A percentile compares a stretch with the other conserved stretches of the same genome.
Evolutionary conservation across 1,284 basidiomycete genomes (phyloP).

Genomic region (Anthracocystis panici-leucophaei): DNA sequence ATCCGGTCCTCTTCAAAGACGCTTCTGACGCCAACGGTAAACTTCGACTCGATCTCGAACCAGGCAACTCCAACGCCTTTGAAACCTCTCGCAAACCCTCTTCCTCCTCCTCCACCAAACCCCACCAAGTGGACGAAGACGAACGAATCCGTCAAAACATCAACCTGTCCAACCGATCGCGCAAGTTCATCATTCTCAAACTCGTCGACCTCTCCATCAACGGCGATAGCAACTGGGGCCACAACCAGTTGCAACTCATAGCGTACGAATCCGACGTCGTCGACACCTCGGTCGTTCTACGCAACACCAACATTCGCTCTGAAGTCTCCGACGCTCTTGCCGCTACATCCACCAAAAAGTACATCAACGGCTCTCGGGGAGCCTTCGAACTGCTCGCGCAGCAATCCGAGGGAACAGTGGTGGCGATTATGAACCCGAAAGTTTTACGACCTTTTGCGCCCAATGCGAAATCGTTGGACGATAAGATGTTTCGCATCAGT

Average conservation of each 20-base stretch:
- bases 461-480: slow-evolving; percentile 6
- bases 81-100: background rate
- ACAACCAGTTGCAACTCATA: slow-evolving; percentile 83
- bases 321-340: slow-evolving; percentile 28
- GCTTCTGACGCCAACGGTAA: slow-evolving; percentile 15
- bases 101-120: background rate
- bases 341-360: slow-evolving; percentile 73
- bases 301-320: slow-evolving; percentile 19
- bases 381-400: slow-evolving; percentile 90
- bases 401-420: slow-evolving; percentile 85
- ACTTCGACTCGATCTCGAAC: slow-evolving; percentile 40
- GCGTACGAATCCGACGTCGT: slow-evolving; percentile 87
- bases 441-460: slow-evolving; percentile 80
- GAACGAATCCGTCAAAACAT: slow-evolving; percentile 70
- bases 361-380: slow-evolving; percentile 87
- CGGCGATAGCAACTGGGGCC: slow-evolving; percentile 75
- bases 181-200: slow-evolving; percentile 88
- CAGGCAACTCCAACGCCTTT: slow-evolving; percentile 31
- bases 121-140: slow-evolving; percentile 68
- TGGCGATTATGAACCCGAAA: slow-evolving; percentile 88
- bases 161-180: slow-evolving; percentile 70
- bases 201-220: slow-evolving; percentile 83
- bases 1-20: slow-evolving; percentile 38
- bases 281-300: slow-evolving; percentile 18
- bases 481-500: slow-evolving; percentile 86